Evolutionary conservation across 768 basidiomycete species (phyloP).

Genomic region (Amanita subjunquillea): DNA sequence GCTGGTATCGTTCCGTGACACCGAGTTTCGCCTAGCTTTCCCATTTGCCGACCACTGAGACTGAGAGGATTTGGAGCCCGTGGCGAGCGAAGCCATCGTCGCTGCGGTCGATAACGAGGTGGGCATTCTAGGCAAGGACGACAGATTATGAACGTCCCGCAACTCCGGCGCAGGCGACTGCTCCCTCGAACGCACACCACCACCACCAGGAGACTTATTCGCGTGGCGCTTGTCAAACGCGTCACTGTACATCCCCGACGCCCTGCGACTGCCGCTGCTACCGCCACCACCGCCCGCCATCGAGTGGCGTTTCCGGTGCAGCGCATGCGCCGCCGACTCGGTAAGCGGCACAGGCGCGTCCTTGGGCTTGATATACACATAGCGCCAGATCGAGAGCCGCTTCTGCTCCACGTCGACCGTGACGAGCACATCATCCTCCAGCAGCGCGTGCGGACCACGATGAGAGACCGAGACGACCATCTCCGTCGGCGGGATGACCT

Average conservation of each 20-base stretch:
- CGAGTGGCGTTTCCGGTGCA: conserved; percentile 26
- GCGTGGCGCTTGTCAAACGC: conserved; percentile 21
- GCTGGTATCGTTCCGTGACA: conserved; percentile 45
- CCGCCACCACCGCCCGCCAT: conserved; percentile 10
- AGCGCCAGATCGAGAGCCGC: conserved; percentile 61
- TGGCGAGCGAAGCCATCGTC: conserved; percentile 39
- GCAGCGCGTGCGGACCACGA: conserved; percentile 22
- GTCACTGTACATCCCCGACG: conserved; percentile 26
- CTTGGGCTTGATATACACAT: conserved; percentile 54
- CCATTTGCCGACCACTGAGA: conserved; percentile 19
- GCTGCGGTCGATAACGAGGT: conserved; percentile 41
- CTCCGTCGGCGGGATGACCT: conserved; percentile 51
- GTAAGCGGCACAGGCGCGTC: conserved; percentile 35
- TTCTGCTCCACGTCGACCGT: conserved; percentile 47
- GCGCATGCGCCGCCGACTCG: conserved; percentile 5
- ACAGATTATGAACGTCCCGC: conserved; percentile 31
- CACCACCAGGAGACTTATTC: conserved; percentile 24
- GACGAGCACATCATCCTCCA: conserved; percentile 36
- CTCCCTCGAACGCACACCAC: conserved; percentile 17
- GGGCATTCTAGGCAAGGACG: conserved; percentile 42
- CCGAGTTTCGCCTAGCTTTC: conserved; percentile 28
- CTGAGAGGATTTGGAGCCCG: conserved; percentile 15
- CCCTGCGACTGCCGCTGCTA: conserved; percentile 22
- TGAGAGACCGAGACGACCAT: conserved; percentile 52
- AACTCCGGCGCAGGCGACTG: conserved; percentile 23